These are phyloP conservation scores for Lachnellula hyalina DNA, from an alignment of 2,329 filamentous ascomycete genomes.

Conservation along the genomic window DNA sequence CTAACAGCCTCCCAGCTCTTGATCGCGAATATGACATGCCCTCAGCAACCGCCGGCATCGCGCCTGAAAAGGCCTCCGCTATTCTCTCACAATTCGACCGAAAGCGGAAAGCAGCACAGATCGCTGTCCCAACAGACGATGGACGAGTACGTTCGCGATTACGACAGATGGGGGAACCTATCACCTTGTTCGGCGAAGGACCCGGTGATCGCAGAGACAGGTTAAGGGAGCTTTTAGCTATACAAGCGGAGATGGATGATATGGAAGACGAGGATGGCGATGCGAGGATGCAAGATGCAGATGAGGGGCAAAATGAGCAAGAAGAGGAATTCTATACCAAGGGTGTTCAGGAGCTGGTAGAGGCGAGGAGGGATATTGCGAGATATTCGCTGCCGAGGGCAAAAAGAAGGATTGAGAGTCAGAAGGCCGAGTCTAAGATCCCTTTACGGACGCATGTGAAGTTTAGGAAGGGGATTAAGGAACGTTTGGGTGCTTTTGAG, in stretches of 20 bases:
- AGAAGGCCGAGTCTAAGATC: slow-evolving; percentile 76
- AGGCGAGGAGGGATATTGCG: slow-evolving; percentile 74
- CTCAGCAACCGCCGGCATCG: slow-evolving; percentile 27
- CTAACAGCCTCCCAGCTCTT: slow-evolving; percentile 40
- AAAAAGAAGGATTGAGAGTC: slow-evolving; percentile 68
- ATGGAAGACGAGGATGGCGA: slow-evolving; percentile 57
- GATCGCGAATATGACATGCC: slow-evolving; percentile 70
- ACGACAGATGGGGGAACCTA: slow-evolving; percentile 83
- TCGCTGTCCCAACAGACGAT: slow-evolving; percentile 93
- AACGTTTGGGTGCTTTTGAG: slow-evolving; percentile 75
- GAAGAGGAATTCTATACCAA: slow-evolving; percentile 95
- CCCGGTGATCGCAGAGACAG: slow-evolving; percentile 80
- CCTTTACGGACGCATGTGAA: slow-evolving; percentile 86
- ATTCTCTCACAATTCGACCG: slow-evolving; percentile 69
- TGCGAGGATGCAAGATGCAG: slow-evolving; percentile 48
- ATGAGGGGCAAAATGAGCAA: slow-evolving; percentile 52
- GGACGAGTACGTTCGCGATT: slow-evolving; percentile 74
- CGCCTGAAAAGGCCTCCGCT: slow-evolving; percentile 30
- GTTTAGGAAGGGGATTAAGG: slow-evolving; percentile 84
- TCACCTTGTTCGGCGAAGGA: slow-evolving; percentile 91
- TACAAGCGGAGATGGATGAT: slow-evolving; percentile 59
- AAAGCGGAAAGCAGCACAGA: slow-evolving; percentile 80
- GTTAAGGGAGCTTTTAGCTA: slow-evolving; percentile 72
- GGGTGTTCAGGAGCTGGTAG: slow-evolving; percentile 67
- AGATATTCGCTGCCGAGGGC: slow-evolving; percentile 79